Evolutionary conservation across 202 grass and related monocot genomes (phyloP).

Genomic region (Saccharum hybrid): DNA sequence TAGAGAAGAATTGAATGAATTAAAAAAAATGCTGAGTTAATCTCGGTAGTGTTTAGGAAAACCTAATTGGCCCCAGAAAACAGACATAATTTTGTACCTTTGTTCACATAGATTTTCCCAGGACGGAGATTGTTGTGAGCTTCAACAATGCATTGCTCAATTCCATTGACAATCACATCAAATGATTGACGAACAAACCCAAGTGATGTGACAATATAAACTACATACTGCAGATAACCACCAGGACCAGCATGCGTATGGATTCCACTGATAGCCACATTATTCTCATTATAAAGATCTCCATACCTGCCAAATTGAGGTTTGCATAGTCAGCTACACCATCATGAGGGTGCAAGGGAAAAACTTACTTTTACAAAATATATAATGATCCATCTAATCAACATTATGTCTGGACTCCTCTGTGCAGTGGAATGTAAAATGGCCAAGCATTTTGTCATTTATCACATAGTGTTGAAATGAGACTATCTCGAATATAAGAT

Average conservation of each 20-base stretch:
- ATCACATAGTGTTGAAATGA: neutral
- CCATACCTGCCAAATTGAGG: constrained; percentile 77
- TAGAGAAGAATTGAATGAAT: neutral
- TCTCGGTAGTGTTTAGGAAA: neutral
- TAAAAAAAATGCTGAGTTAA: constrained; percentile 16
- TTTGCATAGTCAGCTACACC: constrained; percentile 35
- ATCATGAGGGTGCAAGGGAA: constrained; percentile 15
- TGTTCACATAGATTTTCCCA: constrained; percentile 86
- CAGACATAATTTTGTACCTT: constrained; percentile 54
- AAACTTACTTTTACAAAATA: neutral
- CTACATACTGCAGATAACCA: constrained; percentile 94
- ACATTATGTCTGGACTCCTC: constrained; percentile 31
- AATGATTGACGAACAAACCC: constrained; percentile 97
- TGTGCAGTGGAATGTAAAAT: constrained; percentile 33
- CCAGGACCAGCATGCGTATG: constrained; percentile 98
- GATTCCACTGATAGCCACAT: constrained; percentile 93
- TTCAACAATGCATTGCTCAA: constrained; percentile 88
- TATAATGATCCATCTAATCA: neutral
- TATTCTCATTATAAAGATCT: constrained; percentile 84
- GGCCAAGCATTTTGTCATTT: constrained; percentile 19
- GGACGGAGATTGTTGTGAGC: constrained; percentile 89
- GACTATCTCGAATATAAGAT: constrained; percentile 16
- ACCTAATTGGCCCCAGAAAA: constrained; percentile 15
- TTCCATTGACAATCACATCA: constrained; percentile 90
- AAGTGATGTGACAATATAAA: constrained; percentile 96